These are phyloP conservation scores for Penicillium mononematosum DNA, from an alignment of 495 filamentous ascomycete species.

Conservation along the genomic window DNA sequence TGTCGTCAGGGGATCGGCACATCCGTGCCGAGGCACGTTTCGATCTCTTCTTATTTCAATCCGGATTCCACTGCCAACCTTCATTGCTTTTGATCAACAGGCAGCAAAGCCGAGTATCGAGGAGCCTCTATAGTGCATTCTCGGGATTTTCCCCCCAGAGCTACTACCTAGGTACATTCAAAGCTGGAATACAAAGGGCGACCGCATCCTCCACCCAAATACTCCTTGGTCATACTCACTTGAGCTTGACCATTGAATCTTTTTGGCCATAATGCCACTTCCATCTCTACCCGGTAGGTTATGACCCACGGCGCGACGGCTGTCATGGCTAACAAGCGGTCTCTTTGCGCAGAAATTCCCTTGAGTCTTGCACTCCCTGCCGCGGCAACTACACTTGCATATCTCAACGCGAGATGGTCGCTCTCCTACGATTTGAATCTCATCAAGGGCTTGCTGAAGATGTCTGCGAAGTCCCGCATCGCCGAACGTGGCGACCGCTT, in stretches of 20 bases:
- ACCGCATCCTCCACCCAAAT: neutral
- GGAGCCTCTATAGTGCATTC: neutral
- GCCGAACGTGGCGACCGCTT: constrained; percentile 57
- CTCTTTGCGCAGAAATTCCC: constrained; percentile 35
- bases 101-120: neutral
- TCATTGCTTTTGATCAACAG: neutral
- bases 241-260: neutral
- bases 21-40: constrained; percentile 18
- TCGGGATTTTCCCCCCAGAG: too few relatives aligned
- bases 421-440: constrained; percentile 64
- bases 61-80: neutral
- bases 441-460: constrained; percentile 48
- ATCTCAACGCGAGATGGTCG: constrained; percentile 72
- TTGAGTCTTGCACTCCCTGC: constrained; percentile 60
- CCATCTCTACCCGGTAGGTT: constrained; percentile 17
- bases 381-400: constrained; percentile 67
- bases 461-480: constrained; percentile 37
- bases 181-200: neutral
- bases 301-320: neutral
- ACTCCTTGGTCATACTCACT: neutral
- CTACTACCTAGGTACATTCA: neutral
- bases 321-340: neutral
- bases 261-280: constrained; percentile 9
- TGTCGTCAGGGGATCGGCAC: constrained; percentile 7
- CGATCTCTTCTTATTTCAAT: neutral